Percentiles rank a stretch among this genome's conserved stretches.
phyloP scores from a whole-genome alignment of 176 grass and related monocot species.

The Aegilops sharonensis region DNA sequence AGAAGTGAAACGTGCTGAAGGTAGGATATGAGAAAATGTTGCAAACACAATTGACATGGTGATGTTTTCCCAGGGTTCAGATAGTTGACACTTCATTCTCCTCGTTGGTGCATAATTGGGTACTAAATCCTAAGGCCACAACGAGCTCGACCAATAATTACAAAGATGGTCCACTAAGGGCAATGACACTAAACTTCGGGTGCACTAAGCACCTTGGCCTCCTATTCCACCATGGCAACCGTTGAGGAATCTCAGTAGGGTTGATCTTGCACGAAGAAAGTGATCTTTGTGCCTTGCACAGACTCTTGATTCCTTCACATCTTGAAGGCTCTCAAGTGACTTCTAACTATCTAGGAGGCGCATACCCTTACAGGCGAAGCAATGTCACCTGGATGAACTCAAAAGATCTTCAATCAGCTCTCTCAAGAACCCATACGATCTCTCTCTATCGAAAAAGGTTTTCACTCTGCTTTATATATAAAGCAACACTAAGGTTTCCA shows the following conservation, averaged over 20 bases:
- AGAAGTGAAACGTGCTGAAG: no score
- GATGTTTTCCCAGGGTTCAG: not conserved
- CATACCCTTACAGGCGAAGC: no score
- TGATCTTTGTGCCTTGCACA: not conserved
- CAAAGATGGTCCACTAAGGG: not conserved
- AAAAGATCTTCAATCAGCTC: no score
- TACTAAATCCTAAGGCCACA: not conserved
- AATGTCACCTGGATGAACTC: no score
- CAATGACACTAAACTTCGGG: not conserved
- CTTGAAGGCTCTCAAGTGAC: not conserved
- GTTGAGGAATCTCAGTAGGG: not conserved
- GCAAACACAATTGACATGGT: no score
- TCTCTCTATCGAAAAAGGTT: no score
- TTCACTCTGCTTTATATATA: no score
- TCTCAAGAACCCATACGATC: no score
- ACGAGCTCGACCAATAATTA: not conserved
- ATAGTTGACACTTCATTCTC: not conserved
- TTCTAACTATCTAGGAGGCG: not conserved
- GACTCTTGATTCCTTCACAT: not conserved
- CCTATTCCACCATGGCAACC: not conserved
- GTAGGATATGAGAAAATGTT: no score
- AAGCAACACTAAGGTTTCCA: no score
- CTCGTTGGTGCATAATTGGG: no score
- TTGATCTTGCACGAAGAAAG: not conserved
- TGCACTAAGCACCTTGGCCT: not conserved